Evolutionary conservation across 2,329 filamentous ascomycete genomes (phyloP).

Genomic region (Leptographium wingfieldii): DNA sequence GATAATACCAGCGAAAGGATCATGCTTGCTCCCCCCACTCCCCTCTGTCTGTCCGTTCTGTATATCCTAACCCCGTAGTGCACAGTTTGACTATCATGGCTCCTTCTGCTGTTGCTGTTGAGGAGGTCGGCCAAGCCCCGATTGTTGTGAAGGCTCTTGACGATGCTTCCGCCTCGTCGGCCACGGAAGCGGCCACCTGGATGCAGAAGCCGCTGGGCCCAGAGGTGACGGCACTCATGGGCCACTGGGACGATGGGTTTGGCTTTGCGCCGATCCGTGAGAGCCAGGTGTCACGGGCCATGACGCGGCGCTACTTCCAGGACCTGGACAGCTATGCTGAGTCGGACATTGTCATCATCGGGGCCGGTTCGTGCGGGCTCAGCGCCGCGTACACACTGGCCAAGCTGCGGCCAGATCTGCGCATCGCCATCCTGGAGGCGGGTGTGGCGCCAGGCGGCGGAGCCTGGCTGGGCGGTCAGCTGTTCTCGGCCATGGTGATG

Average conservation of each 20-base stretch:
- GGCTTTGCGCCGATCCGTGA: conserved; percentile 79
- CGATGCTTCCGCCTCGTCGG: conserved; percentile 22
- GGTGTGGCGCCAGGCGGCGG: conserved; percentile 78
- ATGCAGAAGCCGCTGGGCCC: conserved; percentile 14
- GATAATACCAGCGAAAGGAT: conserved; percentile 71
- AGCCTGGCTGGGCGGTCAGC: conserved; percentile 86
- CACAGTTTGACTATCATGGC: conserved; percentile 48
- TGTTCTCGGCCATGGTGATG: conserved; percentile 93
- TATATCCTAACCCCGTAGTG: conserved; percentile 13
- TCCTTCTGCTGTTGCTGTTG: conserved; percentile 45
- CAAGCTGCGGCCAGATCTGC: conserved; percentile 73
- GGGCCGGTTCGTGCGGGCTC: conserved; percentile 72
- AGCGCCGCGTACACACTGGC: conserved; percentile 75
- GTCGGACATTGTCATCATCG: conserved; percentile 86
- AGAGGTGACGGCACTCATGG: conserved; percentile 33
- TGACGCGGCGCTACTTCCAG: conserved; percentile 85
- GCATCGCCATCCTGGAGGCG: conserved; percentile 84
- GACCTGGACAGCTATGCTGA: conserved; percentile 85
- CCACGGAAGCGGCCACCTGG: conserved; percentile 28
- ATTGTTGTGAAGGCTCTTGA: conserved; percentile 25
- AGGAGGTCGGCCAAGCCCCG: background rate
- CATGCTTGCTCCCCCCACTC: conserved; percentile 70
- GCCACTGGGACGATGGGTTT: conserved; percentile 63
- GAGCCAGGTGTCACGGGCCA: conserved; percentile 82
- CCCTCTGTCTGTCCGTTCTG: conserved; percentile 14